Evolutionary conservation across 2,329 filamentous ascomycete species (phyloP).

Genomic region (Raffaelea arxii): DNA sequence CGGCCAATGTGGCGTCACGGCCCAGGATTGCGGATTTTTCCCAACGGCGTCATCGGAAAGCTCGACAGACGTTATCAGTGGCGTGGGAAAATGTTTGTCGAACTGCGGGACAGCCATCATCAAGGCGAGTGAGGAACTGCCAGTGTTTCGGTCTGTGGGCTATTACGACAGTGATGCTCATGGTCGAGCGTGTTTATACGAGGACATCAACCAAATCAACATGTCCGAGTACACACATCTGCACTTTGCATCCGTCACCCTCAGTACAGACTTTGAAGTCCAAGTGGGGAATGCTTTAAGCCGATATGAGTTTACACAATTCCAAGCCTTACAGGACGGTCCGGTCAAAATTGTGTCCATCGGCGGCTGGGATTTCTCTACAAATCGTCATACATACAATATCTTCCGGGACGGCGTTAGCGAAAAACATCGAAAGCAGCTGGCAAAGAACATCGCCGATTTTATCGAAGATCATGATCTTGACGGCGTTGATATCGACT

Average conservation of each 20-base stretch:
- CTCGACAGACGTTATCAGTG: too few relatives aligned
- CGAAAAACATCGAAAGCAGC: background rate
- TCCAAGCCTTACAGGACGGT: background rate
- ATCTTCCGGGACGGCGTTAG: background rate
- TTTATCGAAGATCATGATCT: background rate
- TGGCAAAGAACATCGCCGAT: background rate
- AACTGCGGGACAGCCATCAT: background rate
- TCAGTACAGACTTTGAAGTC: background rate
- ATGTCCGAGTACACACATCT: background rate
- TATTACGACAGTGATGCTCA: background rate
- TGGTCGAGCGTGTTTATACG: background rate
- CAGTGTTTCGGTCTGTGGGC: background rate
- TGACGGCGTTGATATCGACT: background rate
- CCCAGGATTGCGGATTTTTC: background rate
- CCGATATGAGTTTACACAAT: background rate
- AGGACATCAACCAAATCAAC: background rate
- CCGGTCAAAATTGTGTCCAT: background rate
- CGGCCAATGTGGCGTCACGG: background rate
- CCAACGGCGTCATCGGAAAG: background rate
- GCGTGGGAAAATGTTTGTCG: background rate
- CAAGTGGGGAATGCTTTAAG: background rate
- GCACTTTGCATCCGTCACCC: background rate
- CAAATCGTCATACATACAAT: background rate
- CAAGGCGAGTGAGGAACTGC: background rate
- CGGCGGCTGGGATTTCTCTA: background rate